Percentiles rank a stretch among this genome's conserved stretches.
These are phyloP conservation scores for Botrytis hyacinthi DNA, from an alignment of 2,329 filamentous ascomycete species.

Conservation along the genomic window DNA sequence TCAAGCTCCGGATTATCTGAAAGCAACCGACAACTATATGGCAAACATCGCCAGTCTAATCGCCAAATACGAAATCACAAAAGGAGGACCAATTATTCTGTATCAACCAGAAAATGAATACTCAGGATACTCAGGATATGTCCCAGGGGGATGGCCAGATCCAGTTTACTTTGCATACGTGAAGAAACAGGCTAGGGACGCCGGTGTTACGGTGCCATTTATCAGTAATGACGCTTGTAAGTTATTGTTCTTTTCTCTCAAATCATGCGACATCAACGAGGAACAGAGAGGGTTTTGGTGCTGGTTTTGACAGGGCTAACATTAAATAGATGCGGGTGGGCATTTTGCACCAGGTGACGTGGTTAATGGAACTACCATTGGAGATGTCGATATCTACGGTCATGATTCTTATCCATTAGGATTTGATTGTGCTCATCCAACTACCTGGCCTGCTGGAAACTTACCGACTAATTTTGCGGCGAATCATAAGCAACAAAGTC, in stretches of 20 bases:
- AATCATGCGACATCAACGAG: not conserved
- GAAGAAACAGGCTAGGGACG: conserved; percentile 63
- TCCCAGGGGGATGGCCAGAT: conserved; percentile 58
- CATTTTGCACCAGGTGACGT: conserved; percentile 35
- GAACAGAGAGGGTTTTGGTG: not conserved
- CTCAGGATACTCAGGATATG: conserved; percentile 48
- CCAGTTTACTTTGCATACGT: conserved; percentile 68
- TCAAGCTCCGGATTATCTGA: conserved; percentile 57
- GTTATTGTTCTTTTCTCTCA: conserved; percentile 10
- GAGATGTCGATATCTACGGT: conserved; percentile 40
- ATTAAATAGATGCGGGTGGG: conserved; percentile 27
- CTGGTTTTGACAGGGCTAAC: conserved; percentile 13
- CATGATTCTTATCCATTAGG: conserved; percentile 47
- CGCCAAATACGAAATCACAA: conserved; percentile 75
- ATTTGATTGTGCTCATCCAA: conserved; percentile 47
- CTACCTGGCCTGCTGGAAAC: conserved; percentile 55
- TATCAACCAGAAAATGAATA: conserved; percentile 85
- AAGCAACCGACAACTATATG: conserved; percentile 63
- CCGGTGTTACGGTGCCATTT: conserved; percentile 70
- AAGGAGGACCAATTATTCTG: conserved; percentile 76
- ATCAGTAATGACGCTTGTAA: conserved; percentile 68
- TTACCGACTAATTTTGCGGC: conserved; percentile 57
- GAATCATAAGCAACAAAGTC: conserved; percentile 58
- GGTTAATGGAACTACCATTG: conserved; percentile 34
- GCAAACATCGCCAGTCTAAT: conserved; percentile 61